Percentiles rank a stretch among this genome's conserved stretches.
Conservation (phyloP, 2,329 filamentous ascomycete genomes). For the Hymenoscyphus occultus region DNA sequence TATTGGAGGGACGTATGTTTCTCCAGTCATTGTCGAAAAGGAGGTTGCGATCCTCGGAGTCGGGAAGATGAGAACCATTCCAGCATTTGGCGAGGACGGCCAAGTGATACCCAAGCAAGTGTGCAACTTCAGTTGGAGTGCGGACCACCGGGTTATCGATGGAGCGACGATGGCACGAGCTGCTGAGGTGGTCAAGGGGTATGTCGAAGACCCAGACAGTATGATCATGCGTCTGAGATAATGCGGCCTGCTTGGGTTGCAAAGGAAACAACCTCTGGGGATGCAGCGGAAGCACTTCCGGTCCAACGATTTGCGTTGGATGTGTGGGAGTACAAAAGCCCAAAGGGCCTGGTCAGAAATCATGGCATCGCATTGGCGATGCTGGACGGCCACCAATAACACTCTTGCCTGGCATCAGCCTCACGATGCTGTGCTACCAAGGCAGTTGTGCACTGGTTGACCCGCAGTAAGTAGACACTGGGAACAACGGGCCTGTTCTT, state of each 20-base stretch:
- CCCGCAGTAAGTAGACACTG: slow-evolving; percentile 8
- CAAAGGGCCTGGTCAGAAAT: not conserved
- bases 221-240: slow-evolving; percentile 83
- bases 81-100: slow-evolving; percentile 62
- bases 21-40: slow-evolving; percentile 83
- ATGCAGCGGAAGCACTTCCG: slow-evolving; percentile 9
- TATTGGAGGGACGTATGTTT: slow-evolving; percentile 88
- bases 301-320: not conserved
- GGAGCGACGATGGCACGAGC: slow-evolving; percentile 92
- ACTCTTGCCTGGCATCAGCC: slow-evolving; percentile 11
- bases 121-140: slow-evolving; percentile 93
- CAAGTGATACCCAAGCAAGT: slow-evolving; percentile 72
- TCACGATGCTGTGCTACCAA: slow-evolving; percentile 15
- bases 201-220: slow-evolving; percentile 79
- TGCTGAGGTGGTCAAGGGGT: slow-evolving; percentile 72
- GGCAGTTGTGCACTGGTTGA: slow-evolving; percentile 12
- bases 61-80: slow-evolving; percentile 75
- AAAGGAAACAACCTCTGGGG: not conserved
- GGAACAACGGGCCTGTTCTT: slow-evolving; percentile 18
- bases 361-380: slow-evolving; percentile 6
- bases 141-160: slow-evolving; percentile 91
- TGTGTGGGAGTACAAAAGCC: not conserved
- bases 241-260: slow-evolving; percentile 21
- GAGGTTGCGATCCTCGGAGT: slow-evolving; percentile 92
- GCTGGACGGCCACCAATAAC: slow-evolving; percentile 6